These are phyloP conservation scores for Aulographum hederae DNA, from an alignment of 2,329 filamentous ascomycete genomes.

Conservation along the genomic window DNA sequence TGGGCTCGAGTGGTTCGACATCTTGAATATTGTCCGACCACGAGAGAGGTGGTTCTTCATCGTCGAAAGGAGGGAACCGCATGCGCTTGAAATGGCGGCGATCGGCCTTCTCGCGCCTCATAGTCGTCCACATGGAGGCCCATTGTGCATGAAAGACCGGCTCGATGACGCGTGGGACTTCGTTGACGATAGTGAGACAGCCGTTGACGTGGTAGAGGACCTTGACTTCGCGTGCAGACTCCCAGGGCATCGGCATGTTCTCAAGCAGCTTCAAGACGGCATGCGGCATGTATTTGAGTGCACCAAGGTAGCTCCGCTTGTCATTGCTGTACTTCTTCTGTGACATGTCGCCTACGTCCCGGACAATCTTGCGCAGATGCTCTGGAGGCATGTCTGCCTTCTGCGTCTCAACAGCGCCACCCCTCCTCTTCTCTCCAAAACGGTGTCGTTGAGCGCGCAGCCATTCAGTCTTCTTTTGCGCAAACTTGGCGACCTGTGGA, in stretches of 20 bases:
- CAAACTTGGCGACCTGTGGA: constrained; percentile 80
- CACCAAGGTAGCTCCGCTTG: constrained; percentile 93
- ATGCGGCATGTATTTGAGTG: constrained; percentile 98
- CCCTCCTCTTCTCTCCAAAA: constrained; percentile 93
- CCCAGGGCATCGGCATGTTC: constrained; percentile 99
- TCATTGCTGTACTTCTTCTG: constrained; percentile 99
- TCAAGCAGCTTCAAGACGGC: constrained; percentile 92
- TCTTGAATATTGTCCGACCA: constrained; percentile 99
- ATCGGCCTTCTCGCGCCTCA: constrained; percentile 96
- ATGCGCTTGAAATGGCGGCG: constrained; percentile 93
- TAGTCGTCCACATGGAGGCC: constrained; percentile 98
- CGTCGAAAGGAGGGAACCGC: constrained; percentile 96
- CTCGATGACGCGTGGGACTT: constrained; percentile 90
- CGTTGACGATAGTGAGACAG: constrained; percentile 90
- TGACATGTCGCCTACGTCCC: constrained; percentile 95
- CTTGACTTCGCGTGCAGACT: constrained; percentile 88
- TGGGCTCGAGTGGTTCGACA: constrained; percentile 90
- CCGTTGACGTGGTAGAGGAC: constrained; percentile 97
- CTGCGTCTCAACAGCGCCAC: constrained; percentile 90
- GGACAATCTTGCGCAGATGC: constrained; percentile 94
- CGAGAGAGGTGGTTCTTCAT: constrained; percentile 90
- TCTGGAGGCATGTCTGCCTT: constrained; percentile 98
- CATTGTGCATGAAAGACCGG: constrained; percentile 96
- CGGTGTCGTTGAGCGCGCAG: constrained; percentile 75
- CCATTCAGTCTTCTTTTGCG: constrained; percentile 99